Evolutionary conservation across 306 rosid genomes (phyloP).

Genomic region (Dalbergia cochinchinensis): DNA sequence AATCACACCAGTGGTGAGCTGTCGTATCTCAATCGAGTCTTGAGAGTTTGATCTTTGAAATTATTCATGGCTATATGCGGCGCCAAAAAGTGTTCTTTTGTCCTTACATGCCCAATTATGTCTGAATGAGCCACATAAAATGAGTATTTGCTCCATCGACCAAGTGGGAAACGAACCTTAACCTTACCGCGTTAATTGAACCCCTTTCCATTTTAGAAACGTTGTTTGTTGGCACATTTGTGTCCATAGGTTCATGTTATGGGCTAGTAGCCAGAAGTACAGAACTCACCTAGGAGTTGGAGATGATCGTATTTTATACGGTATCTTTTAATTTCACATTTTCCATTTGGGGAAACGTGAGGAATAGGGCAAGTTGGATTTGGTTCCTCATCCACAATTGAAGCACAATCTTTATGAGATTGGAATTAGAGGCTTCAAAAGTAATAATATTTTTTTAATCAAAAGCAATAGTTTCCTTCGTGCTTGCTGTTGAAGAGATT

Average conservation of each 20-base stretch:
- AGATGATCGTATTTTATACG: neutral
- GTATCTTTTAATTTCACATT: no score
- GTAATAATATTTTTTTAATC: neutral
- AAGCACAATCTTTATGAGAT: neutral
- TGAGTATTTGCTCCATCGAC: neutral
- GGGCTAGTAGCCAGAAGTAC: neutral
- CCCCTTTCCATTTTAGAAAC: neutral
- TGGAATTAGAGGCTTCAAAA: neutral
- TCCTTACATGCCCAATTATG: slow-evolving; percentile 41
- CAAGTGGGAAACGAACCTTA: slow-evolving; percentile 35
- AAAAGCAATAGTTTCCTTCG: neutral
- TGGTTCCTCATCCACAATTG: neutral
- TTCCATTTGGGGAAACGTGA: neutral
- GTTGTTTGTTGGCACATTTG: slow-evolving; percentile 29
- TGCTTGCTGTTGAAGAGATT: slow-evolving; percentile 19
- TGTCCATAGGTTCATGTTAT: slow-evolving; percentile 4
- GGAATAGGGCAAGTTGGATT: neutral
- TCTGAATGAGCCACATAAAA: neutral
- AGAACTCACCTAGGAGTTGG: neutral
- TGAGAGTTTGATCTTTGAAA: slow-evolving; percentile 25
- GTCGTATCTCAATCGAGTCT: neutral
- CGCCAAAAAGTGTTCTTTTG: slow-evolving; percentile 46
- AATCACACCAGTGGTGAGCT: neutral
- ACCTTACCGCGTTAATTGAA: neutral
- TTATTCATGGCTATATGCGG: neutral